Percentiles rank a stretch among this genome's conserved stretches.
Conservation (phyloP, 176 grass and related monocot genomes). For the Triticum monococcum region DNA sequence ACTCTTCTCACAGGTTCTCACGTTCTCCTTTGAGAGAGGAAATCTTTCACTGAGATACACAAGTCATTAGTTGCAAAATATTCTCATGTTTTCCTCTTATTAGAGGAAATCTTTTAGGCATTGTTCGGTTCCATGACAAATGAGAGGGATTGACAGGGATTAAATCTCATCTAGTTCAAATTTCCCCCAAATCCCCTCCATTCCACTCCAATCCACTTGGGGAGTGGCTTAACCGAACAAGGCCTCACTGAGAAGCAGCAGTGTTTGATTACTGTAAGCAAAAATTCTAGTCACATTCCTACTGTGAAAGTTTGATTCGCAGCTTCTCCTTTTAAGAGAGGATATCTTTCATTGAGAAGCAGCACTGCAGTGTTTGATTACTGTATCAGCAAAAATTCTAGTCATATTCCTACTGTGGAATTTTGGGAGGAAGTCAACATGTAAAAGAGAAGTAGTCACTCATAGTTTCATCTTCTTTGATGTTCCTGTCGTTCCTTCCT, state of each 20-base stretch:
- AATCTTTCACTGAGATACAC: not conserved
- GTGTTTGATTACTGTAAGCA: not conserved
- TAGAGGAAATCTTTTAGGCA: no score
- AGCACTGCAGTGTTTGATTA: not conserved
- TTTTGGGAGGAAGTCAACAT: not conserved
- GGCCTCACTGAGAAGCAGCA: not conserved
- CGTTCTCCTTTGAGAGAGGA: not conserved
- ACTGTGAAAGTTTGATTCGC: not conserved
- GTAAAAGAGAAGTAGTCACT: not conserved
- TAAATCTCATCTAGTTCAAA: no score
- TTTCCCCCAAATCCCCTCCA: no score
- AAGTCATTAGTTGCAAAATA: no score
- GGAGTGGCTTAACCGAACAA: no score
- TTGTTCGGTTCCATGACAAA: no score
- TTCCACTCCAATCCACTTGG: no score
- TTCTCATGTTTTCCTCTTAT: no score
- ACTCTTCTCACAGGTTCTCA: not conserved
- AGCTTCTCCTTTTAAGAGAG: not conserved
- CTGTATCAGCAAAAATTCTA: not conserved
- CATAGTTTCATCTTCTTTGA: slow-evolving; percentile 62
- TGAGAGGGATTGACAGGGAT: no score
- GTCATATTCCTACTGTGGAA: not conserved
- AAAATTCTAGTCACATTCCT: not conserved
- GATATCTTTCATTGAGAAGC: not conserved
- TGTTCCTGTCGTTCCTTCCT: slow-evolving; percentile 18